These are phyloP conservation scores for Picochlorum sp. DNA, from an alignment of 139 green algal species.

Conservation along the genomic window DNA sequence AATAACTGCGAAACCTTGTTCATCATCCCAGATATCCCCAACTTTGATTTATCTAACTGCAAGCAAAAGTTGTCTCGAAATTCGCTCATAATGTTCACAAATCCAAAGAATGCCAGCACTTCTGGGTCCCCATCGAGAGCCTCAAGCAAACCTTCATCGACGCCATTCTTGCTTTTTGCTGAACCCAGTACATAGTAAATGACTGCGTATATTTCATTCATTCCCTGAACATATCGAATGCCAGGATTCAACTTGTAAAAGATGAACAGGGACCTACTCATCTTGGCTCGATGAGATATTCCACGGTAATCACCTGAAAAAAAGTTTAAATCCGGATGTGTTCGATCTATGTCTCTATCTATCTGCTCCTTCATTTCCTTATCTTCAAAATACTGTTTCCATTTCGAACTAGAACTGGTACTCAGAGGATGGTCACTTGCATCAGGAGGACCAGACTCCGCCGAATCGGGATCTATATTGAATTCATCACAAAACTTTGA, in stretches of 20 bases:
- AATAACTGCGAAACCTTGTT: conserved; percentile 55
- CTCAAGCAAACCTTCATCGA: conserved; percentile 1
- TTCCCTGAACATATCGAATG: conserved; percentile 92
- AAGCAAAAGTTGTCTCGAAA: conserved; percentile 90
- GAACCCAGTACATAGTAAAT: conserved; percentile 81
- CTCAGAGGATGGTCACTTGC: conserved; percentile 74
- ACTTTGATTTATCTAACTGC: conserved; percentile 83
- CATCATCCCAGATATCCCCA: conserved; percentile 79
- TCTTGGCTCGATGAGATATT: conserved; percentile 25
- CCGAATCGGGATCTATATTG: conserved; percentile 65
- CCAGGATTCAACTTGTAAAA: conserved; percentile 97
- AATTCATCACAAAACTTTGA: conserved; percentile 78
- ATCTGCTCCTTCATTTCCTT: conserved; percentile 70
- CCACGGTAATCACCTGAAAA: conserved; percentile 63
- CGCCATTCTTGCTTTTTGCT: conserved; percentile 16
- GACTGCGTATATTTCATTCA: conserved; percentile 94
- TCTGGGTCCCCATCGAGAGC: conserved; percentile 47
- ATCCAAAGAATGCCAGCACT: conserved; percentile 91
- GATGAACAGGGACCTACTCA: conserved; percentile 84
- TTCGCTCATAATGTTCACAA: conserved; percentile 74
- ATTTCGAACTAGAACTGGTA: conserved; percentile 47
- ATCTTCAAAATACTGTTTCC: conserved; percentile 66
- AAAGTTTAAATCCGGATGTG: conserved; percentile 93
- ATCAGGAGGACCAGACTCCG: conserved; percentile 15
- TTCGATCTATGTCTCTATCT: conserved; percentile 85